A percentile compares a stretch with the other conserved stretches of the same genome.
These are phyloP conservation scores for Phialophora tarda DNA, from an alignment of 2,329 filamentous ascomycete genomes.

Conservation along the genomic window DNA sequence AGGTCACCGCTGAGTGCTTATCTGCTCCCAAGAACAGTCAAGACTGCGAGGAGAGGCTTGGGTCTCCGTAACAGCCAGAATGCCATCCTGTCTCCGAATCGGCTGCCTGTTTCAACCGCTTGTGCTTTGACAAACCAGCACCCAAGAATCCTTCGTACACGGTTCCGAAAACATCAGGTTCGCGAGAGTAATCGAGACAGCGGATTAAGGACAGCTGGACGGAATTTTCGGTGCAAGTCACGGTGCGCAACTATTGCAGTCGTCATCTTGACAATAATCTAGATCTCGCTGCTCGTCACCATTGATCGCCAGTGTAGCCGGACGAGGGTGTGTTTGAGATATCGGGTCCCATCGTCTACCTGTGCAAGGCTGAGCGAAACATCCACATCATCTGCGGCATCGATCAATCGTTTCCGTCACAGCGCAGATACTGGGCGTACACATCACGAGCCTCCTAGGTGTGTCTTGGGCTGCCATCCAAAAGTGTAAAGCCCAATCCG, in stretches of 20 bases:
- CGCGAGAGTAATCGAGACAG: neutral
- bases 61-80: neutral
- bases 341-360: neutral
- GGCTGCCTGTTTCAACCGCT: neutral
- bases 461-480: neutral
- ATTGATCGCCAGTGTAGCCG: neutral
- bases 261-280: neutral
- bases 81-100: neutral
- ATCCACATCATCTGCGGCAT: neutral
- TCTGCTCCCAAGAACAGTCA: neutral
- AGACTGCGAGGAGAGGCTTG: neutral
- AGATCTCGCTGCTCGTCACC: neutral
- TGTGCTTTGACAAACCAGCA: neutral
- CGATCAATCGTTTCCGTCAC: neutral
- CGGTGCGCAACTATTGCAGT: neutral
- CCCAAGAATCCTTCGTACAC: neutral
- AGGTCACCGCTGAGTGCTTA: neutral
- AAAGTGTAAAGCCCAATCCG: neutral
- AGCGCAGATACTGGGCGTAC: neutral
- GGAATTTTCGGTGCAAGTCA: too few species aligned
- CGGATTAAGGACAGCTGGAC: neutral
- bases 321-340: neutral
- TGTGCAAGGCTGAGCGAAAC: neutral
- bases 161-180: neutral
- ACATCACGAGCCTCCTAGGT: neutral